Conservation (phyloP, 2,329 filamentous ascomycete species). For the Diaporthe batatas region DNA sequence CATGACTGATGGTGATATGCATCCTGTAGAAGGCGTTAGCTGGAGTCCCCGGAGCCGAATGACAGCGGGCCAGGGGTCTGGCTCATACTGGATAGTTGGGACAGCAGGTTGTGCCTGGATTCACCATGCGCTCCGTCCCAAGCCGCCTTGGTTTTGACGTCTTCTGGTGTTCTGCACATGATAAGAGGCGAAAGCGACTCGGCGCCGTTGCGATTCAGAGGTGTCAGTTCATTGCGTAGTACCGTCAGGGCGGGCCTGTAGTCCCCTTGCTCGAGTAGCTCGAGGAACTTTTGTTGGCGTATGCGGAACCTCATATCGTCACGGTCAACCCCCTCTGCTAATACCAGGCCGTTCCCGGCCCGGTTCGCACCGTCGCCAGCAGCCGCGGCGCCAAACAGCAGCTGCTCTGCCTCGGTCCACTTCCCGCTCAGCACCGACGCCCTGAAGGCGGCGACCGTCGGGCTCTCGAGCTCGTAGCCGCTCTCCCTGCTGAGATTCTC, state of each 20-base stretch:
- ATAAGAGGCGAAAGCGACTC: constrained; percentile 87
- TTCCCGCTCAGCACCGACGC: constrained; percentile 82
- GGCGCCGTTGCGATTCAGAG: constrained; percentile 86
- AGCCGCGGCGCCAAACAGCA: constrained; percentile 73
- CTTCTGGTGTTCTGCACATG: constrained; percentile 85
- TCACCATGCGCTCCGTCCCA: constrained; percentile 87
- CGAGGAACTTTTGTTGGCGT: constrained; percentile 94
- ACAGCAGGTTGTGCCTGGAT: constrained; percentile 81
- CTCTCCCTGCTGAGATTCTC: constrained; percentile 82
- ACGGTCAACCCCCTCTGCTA: constrained; percentile 81
- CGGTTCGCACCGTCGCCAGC: constrained; percentile 51
- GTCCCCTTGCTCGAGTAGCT: constrained; percentile 84
- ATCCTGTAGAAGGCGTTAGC: constrained; percentile 66
- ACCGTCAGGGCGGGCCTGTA: constrained; percentile 81
- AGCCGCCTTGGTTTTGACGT: constrained; percentile 80
- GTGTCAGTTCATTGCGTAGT: constrained; percentile 89
- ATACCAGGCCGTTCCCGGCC: constrained; percentile 72
- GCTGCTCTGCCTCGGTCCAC: constrained; percentile 87
- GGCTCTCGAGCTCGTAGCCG: constrained; percentile 87
- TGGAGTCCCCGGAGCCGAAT: background rate
- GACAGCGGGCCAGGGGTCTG: background rate
- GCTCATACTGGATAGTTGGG: constrained; percentile 82
- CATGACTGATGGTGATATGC: constrained; percentile 96
- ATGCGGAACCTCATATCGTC: constrained; percentile 89
- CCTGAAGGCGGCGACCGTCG: constrained; percentile 87